Base-by-base conservation (phyloP, 106 monocot species). In the Dendrobium officinale region DNA sequence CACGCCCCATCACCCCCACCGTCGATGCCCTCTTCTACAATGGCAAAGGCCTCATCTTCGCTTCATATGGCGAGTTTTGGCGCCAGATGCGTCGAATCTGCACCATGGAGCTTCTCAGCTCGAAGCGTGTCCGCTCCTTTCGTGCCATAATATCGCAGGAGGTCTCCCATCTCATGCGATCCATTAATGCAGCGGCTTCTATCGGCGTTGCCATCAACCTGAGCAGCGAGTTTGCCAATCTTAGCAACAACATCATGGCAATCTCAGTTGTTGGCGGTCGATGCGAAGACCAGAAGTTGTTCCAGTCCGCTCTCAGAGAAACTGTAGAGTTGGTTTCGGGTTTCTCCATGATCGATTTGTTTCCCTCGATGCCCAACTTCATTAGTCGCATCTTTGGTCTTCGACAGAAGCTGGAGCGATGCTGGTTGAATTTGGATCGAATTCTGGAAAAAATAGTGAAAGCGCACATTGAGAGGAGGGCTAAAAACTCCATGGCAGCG, bases 291-390 rank as follows among this genome's bases (percentile, higher is more conserved):
- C 75, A 75, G 22, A 41, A 16, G 58, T 13, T 58, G 19, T 67
- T 75, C 24, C 20, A 43, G 17, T 41, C 29, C 17, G 51, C 47
- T 5, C 5, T 56, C 20, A 37, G 13, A 2, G 56, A 81, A 5
- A 13, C 43, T 16, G 5, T 10, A 19, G 18, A 4, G 56, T 24
- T 24, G 22, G 7, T 3, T 4, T 7, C 9, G 0, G 40, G 58
- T 55, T 58, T 64, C 74, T 7, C 24, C 42, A 2, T 29, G 6
- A 42, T 20, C 20, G 75, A 81, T 42, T 56, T 75, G 55, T 81
- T 81, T 54, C 81, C 81, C 33, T 81, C 81, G 13, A 19, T 75
- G 4, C 27, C 27, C 20, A 75, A 33, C 20, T 75, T 81, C 58
- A 51, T 81, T 41, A 18, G 16, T 24, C 55, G 31, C 41, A 9